Percentiles rank a stretch among this genome's conserved stretches.
Evolutionary conservation across 2,329 filamentous ascomycete genomes (phyloP).

Genomic region (Trichoderma asperellum): DNA sequence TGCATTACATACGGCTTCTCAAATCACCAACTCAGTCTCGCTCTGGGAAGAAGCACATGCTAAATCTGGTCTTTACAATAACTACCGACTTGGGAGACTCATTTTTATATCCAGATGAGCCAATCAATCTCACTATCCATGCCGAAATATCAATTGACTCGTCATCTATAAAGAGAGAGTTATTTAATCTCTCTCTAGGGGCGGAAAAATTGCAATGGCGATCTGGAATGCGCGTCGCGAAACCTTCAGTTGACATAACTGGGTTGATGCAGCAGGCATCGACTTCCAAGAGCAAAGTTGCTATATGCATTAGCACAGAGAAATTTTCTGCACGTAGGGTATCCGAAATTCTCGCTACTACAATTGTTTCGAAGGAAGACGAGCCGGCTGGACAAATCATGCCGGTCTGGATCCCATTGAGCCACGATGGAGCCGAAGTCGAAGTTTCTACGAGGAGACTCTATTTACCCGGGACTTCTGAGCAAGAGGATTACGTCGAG

Average conservation of each 20-base stretch:
- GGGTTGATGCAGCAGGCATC: slow-evolving; percentile 36
- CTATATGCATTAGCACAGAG: slow-evolving; percentile 38
- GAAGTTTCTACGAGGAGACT: slow-evolving; percentile 40
- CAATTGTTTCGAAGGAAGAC: not conserved
- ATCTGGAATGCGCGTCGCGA: slow-evolving; percentile 47
- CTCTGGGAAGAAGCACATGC: slow-evolving; percentile 34
- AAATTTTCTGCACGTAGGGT: slow-evolving; percentile 37
- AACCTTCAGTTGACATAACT: slow-evolving; percentile 40
- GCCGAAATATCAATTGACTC: slow-evolving; percentile 36
- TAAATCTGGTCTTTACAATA: slow-evolving; percentile 56
- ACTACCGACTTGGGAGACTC: slow-evolving; percentile 63
- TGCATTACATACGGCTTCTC: slow-evolving; percentile 63
- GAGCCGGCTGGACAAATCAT: slow-evolving; percentile 46
- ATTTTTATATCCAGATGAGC: slow-evolving; percentile 51
- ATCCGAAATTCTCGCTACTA: slow-evolving; percentile 34
- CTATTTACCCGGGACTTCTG: slow-evolving; percentile 34
- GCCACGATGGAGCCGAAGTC: slow-evolving; percentile 32
- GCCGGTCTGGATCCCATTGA: slow-evolving; percentile 48
- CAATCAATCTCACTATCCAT: slow-evolving; percentile 49
- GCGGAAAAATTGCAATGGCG: slow-evolving; percentile 39
- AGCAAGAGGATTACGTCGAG: slow-evolving; percentile 41
- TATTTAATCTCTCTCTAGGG: slow-evolving; percentile 24
- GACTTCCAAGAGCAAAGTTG: slow-evolving; percentile 35
- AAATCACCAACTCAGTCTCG: slow-evolving; percentile 49
- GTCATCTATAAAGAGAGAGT: slow-evolving; percentile 17